Base-by-base conservation (phyloP, 73 alveolate species). In the Durusdinium trenchii region DNA sequence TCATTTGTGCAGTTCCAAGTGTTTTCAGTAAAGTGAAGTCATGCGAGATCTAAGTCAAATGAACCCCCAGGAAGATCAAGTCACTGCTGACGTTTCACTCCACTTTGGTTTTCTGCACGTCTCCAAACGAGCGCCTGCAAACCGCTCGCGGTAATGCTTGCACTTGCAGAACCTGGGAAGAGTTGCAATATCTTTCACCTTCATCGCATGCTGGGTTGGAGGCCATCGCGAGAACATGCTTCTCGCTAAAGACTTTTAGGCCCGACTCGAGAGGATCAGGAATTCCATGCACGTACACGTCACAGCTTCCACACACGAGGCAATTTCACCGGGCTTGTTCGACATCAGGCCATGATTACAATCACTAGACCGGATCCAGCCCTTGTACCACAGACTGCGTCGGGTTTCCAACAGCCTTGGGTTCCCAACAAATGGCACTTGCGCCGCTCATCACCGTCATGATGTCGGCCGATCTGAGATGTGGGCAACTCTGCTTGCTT, bases 361-460 rank as follows among this genome's bases (percentile, higher is more conserved):
- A 32, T 2, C 30, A 23, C 3, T 60, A 23, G 73, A 60, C 3
- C 18, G 73, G 73, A 1, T 32, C 18, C 45, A 73, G 54, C n/a
- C 30, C 84, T n/a, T 40, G 51, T 57, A 57, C 32, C 32, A 57
- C 69, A 57, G 69, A 23, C n/a, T n/a, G n/a, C n/a, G n/a, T n/a
- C n/a, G n/a, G 40, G 61, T 76, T 5, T 23, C 83, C n/a, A 3
- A 35, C 90, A 23, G 90, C 1, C 36, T 40, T 45, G 60, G 61
- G 3, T 47, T 43, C 89, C 78, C 45, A 10, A 48, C 98, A 91
- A 32, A 91, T 91, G 78, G 98, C 98, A 18, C 52, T 91, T 87
- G 30, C 18, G 89, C 90, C 98, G 43, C 79, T 91, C 48, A 60
- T 69, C 61, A 91, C 98, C 0, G 98, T 91, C 98, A 64, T 48